Conservation (phyloP, 257 asterid genomes). For the Solanum bulbocastanum region DNA sequence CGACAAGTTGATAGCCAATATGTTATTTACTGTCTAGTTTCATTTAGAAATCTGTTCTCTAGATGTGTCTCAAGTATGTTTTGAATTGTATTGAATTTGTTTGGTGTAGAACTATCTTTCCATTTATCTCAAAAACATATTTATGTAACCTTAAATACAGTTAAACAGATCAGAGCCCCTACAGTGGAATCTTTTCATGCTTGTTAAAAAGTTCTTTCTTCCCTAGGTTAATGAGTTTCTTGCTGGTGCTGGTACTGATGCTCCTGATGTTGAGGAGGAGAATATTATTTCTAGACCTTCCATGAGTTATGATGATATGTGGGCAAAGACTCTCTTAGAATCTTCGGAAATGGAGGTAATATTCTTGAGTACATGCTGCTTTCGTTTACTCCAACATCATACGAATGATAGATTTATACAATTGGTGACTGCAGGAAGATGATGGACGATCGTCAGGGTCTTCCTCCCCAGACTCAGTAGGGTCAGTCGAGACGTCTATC, state of each 20-base stretch:
- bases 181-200: background rate
- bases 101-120: background rate
- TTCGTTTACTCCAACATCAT: background rate
- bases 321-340: slow-evolving; percentile 98
- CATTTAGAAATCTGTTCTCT: background rate
- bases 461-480: slow-evolving; percentile 92
- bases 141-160: background rate
- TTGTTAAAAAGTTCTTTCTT: background rate
- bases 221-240: slow-evolving; percentile 87
- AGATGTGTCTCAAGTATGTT: background rate
- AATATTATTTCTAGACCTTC: slow-evolving; percentile 84
- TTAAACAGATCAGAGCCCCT: background rate
- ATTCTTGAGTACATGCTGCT: slow-evolving; percentile 2
- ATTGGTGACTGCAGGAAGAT: slow-evolving; percentile 51
- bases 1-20: background rate
- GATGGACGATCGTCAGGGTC: slow-evolving; percentile 93
- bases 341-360: slow-evolving; percentile 78
- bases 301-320: slow-evolving; percentile 96
- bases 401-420: background rate
- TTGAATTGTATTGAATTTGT: background rate
- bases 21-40: background rate
- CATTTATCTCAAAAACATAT: background rate
- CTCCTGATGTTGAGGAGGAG: slow-evolving; percentile 99
- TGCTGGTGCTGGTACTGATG: slow-evolving; percentile 99
- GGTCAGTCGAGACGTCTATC: slow-evolving; percentile 95